phyloP scores from a whole-genome alignment of 2,329 filamentous ascomycete species.

The Calycina marina region DNA sequence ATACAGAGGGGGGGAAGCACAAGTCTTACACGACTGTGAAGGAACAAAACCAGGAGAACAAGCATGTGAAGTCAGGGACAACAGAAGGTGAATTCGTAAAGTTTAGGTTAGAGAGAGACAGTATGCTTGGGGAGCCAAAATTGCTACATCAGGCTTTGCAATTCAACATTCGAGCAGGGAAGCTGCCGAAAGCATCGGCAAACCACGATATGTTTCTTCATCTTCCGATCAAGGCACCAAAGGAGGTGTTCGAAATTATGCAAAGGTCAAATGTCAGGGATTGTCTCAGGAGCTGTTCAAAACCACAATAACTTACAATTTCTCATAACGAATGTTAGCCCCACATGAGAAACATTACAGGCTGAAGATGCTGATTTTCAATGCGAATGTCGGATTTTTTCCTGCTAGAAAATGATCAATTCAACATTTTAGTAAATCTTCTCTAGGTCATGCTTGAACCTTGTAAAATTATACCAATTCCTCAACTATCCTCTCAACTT shows the following conservation, averaged over 20 bases:
- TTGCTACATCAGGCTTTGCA: slow-evolving; percentile 37
- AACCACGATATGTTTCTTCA: slow-evolving; percentile 1
- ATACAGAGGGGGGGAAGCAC: slow-evolving; percentile 13
- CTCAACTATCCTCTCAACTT: no score
- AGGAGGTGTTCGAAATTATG: background rate
- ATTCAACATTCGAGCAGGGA: slow-evolving; percentile 32
- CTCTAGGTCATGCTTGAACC: no score
- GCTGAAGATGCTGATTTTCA: no score
- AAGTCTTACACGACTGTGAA: slow-evolving; percentile 30
- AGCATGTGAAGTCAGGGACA: slow-evolving; percentile 30
- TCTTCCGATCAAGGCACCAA: slow-evolving; percentile 1
- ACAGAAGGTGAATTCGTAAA: slow-evolving; percentile 31
- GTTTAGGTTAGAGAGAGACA: slow-evolving; percentile 30
- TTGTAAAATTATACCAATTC: no score
- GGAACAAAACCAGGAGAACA: slow-evolving; percentile 30
- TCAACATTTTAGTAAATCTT: no score
- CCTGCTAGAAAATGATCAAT: no score
- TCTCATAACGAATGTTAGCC: no score
- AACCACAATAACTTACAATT: no score
- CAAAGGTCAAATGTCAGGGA: background rate
- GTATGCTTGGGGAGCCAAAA: slow-evolving; percentile 28
- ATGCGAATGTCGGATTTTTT: no score
- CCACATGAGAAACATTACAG: no score
- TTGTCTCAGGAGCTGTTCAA: no score
- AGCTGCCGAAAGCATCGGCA: slow-evolving; percentile 11